Base-by-base conservation (phyloP, 192 early-diverging fungal species). In the Oehlia diaphana region DNA sequence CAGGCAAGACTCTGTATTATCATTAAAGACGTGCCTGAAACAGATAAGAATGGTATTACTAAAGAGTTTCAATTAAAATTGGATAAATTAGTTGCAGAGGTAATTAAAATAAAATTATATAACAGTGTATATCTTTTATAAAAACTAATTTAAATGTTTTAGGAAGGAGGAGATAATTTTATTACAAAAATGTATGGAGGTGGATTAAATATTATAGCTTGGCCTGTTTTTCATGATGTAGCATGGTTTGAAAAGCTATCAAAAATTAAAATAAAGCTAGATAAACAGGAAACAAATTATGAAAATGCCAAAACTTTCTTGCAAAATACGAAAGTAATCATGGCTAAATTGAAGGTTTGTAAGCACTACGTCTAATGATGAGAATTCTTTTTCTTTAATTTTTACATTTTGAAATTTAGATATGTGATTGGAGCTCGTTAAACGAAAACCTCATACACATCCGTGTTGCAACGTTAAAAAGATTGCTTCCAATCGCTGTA, bases 81-180 rank as follows among this genome's bases (percentile, higher is more conserved):
- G 4, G 6, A 12, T 37, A 8, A 33, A 33, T 37, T 69, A 37
- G 67, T 69, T 9, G 13, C 28, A 8, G 35, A n/a, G 67, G 67
- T 69, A 37, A 7, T 42, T 42, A 42, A 42, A 42, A 42, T 8
- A 42, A 37, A 37, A 37, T 37, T 5, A 37, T 37, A 3, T 37
- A 37, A 3, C 2, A 0, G 6, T 37, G 6, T 2, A 7, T 42
- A 6, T 19, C 9, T 69, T 33, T 65, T 42, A 8, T 9, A 42
- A 42, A 42, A 8, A 8, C 8, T n/a, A 23, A 42, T 42, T 12
- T 47, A 47, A 26, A 47, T 47, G 10, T 28, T 65, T 31, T 66
- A 74, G 69, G 72, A 80, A 26, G 73, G 44, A 2, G 79, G 75
- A 42, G 35, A 76, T 49, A 80, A 80, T 37, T 80, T 80, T 44